Conservation (phyloP, 768 basidiomycete genomes). For the Artomyces pyxidatus region DNA sequence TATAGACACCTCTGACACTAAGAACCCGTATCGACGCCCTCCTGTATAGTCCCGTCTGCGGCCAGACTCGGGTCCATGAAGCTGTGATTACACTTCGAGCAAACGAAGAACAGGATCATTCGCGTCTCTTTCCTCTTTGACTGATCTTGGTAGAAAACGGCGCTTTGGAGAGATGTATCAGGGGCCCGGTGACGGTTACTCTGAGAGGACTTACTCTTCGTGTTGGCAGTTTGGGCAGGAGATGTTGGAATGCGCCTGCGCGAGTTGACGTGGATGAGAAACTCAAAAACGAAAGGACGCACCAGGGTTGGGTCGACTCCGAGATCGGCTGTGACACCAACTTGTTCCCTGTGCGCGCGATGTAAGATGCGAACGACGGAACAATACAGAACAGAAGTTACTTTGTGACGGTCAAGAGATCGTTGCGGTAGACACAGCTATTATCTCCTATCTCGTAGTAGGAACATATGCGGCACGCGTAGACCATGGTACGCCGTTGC, state of each 20-base stretch:
- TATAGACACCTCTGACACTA: too few relatives aligned
- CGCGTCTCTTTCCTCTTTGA: constrained; percentile 93
- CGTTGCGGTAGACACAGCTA: constrained; percentile 88
- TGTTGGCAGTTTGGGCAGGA: constrained; percentile 75
- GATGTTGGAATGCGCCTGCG: constrained; percentile 82
- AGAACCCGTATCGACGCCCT: constrained; percentile 8
- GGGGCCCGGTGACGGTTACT: too few relatives aligned
- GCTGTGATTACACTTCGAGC: constrained; percentile 70
- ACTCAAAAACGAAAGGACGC: constrained; percentile 17
- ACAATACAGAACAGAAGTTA: constrained; percentile 27
- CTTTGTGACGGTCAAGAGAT: constrained; percentile 91
- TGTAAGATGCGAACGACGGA: too few relatives aligned
- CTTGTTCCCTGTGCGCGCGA: constrained; percentile 89
- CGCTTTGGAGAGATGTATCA: too few relatives aligned
- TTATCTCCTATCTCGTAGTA: constrained; percentile 79
- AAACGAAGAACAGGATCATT: constrained; percentile 91
- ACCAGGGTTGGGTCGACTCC: constrained; percentile 87
- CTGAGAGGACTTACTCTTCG: constrained; percentile 68
- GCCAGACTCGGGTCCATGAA: constrained; percentile 61
- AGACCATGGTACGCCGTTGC: constrained; percentile 77
- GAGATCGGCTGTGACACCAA: constrained; percentile 84
- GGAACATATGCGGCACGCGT: constrained; percentile 85
- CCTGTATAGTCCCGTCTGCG: constrained; percentile 33
- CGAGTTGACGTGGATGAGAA: too few relatives aligned
- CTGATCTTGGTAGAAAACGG: constrained; percentile 94